phyloP scores from a whole-genome alignment of 306 rosid species.

The Medicago ruthenica region DNA sequence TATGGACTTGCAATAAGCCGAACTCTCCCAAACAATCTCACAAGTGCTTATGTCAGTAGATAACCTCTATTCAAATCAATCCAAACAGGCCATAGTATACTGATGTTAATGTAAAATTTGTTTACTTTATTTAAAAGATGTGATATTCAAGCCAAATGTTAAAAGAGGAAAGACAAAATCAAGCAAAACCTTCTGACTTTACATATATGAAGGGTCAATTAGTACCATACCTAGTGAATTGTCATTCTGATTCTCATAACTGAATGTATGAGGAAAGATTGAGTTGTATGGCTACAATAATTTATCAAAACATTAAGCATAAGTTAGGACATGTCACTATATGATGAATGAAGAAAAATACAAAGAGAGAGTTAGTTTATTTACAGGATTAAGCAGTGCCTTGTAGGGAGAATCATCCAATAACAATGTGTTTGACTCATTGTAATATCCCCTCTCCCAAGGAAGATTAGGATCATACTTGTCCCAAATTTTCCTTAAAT shows the following conservation, averaged over 20 bases:
- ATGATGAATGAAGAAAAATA: constrained; percentile 10
- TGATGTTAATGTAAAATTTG: too few species aligned
- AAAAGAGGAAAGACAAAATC: not conserved
- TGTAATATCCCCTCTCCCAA: constrained; percentile 72
- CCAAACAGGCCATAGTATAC: too few species aligned
- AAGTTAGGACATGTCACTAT: constrained; percentile 10
- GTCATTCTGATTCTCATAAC: constrained; percentile 51
- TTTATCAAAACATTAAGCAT: constrained; percentile 34
- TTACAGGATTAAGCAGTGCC: constrained; percentile 83
- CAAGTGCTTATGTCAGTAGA: not conserved
- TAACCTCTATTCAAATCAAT: too few species aligned
- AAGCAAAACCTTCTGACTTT: not conserved
- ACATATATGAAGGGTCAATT: not conserved
- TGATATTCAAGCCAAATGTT: too few species aligned
- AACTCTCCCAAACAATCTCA: not conserved
- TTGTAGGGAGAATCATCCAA: constrained; percentile 95
- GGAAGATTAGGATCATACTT: constrained; percentile 76
- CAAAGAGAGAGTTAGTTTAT: not conserved
- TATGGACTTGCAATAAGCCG: not conserved
- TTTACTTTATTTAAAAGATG: too few species aligned
- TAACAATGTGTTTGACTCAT: constrained; percentile 71
- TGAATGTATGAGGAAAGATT: constrained; percentile 68
- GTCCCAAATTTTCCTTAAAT: constrained; percentile 81
- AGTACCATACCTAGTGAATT: constrained; percentile 65
- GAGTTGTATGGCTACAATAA: constrained; percentile 60